Percentiles rank a stretch among this genome's conserved stretches.
Evolutionary conservation across 2,329 filamentous ascomycete genomes (phyloP).

Genomic region (Coniochaeta pulveracea): DNA sequence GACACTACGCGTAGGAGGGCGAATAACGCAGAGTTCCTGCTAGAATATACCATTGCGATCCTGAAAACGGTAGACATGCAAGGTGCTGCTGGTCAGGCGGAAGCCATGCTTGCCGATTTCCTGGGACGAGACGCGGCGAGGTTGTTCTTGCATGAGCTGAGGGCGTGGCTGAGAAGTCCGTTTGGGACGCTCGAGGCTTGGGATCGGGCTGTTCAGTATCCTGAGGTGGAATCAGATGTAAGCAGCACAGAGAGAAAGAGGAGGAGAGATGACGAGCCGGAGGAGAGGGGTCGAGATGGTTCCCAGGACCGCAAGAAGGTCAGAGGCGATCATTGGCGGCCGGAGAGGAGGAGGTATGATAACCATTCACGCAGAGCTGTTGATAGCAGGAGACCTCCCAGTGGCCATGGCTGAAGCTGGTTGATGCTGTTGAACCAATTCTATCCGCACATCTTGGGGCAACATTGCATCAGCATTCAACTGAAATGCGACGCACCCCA

Average conservation of each 20-base stretch:
- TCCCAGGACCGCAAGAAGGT: constrained; percentile 5
- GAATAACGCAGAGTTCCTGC: constrained; percentile 69
- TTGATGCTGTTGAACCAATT: too few relatives aligned
- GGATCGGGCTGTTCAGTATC: constrained; percentile 72
- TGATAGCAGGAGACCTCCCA: too few relatives aligned
- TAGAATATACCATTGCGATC: constrained; percentile 78
- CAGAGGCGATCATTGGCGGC: constrained; percentile 12
- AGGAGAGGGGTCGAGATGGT: background rate
- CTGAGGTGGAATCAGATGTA: constrained; percentile 4
- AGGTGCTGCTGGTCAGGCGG: constrained; percentile 65
- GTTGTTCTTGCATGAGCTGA: constrained; percentile 76
- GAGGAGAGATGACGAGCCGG: background rate
- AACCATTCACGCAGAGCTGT: too few relatives aligned
- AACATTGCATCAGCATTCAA: too few relatives aligned
- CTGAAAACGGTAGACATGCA: constrained; percentile 75
- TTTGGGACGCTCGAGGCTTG: constrained; percentile 61
- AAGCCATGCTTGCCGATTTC: constrained; percentile 69
- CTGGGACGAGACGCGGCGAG: constrained; percentile 61
- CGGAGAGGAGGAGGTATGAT: constrained; percentile 2
- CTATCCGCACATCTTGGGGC: too few relatives aligned
- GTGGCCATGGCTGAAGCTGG: too few relatives aligned
- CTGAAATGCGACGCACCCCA: too few relatives aligned
- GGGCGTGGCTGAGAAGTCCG: constrained; percentile 73
- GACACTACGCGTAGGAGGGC: constrained; percentile 20
- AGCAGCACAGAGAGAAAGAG: background rate